Percentiles rank a stretch among this genome's conserved stretches.
phyloP scores from a whole-genome alignment of 208 protist species.

The Tritrichomonas musculus region DNA sequence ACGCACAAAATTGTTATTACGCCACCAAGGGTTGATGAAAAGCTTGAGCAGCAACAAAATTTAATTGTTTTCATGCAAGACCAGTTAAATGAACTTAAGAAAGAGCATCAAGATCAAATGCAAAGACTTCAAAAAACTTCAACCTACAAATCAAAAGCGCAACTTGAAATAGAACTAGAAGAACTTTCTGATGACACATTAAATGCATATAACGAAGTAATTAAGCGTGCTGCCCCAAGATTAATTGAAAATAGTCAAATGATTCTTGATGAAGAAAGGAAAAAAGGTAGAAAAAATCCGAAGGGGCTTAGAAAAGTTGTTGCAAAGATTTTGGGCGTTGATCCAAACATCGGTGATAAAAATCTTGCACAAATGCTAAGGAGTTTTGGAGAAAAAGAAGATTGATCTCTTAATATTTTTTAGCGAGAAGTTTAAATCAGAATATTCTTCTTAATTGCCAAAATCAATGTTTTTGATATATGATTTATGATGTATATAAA shows the following conservation, averaged over 20 bases:
- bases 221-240: neutral
- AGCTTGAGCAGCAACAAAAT: neutral
- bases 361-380: neutral
- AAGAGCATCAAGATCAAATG: neutral
- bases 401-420: too few relatives aligned
- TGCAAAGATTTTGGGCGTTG: neutral
- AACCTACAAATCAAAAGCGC: neutral
- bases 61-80: neutral
- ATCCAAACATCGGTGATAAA: neutral
- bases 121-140: too few relatives aligned
- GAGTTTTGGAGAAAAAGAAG: too few relatives aligned
- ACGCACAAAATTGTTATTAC: neutral
- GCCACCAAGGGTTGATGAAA: neutral
- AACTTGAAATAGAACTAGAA: neutral
- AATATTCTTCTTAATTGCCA: too few relatives aligned
- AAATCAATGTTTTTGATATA: too few relatives aligned
- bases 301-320: neutral
- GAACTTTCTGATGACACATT: neutral
- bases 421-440: too few relatives aligned
- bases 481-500: too few relatives aligned
- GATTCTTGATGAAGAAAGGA: neutral
- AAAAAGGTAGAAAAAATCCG: neutral
- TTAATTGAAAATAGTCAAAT: neutral
- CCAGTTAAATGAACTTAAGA: neutral
- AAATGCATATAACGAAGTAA: neutral